A percentile compares a stretch with the other conserved stretches of the same genome.
phyloP scores from a whole-genome alignment of 108 stramenopile genomes.

The Fistulifera pelliculosa region DNA sequence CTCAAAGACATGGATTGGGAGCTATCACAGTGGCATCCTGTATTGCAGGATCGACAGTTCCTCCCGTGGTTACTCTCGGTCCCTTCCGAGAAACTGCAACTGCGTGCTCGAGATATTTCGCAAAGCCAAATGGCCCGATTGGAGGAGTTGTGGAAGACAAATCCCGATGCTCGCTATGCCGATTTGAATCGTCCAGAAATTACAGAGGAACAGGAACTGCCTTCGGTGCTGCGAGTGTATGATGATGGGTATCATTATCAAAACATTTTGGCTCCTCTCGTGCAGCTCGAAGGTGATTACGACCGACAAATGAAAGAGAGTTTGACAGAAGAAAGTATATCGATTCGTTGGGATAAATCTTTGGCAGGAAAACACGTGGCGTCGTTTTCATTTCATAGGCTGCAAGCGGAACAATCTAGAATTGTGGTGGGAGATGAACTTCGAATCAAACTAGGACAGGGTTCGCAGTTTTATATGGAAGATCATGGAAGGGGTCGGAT shows the following conservation, averaged over 20 bases:
- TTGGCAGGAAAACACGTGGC: slow-evolving; percentile 81
- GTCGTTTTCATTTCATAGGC: slow-evolving; percentile 69
- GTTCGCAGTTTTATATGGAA: slow-evolving; percentile 73
- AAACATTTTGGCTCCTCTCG: slow-evolving; percentile 93
- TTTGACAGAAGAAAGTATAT: slow-evolving; percentile 80
- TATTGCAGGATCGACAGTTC: slow-evolving; percentile 92
- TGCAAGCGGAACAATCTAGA: slow-evolving; percentile 62
- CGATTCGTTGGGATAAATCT: slow-evolving; percentile 89
- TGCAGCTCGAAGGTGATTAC: slow-evolving; percentile 97
- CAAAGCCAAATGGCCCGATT: slow-evolving; percentile 86
- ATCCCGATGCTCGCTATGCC: slow-evolving; percentile 84
- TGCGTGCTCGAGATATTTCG: slow-evolving; percentile 77
- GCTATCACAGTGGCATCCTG: slow-evolving; percentile 89
- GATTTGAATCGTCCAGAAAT: slow-evolving; percentile 83
- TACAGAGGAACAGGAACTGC: slow-evolving; percentile 77
- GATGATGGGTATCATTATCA: slow-evolving; percentile 99
- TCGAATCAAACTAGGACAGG: slow-evolving; percentile 73
- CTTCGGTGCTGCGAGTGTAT: slow-evolving; percentile 79
- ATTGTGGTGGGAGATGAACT: slow-evolving; percentile 94
- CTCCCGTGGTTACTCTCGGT: slow-evolving; percentile 85
- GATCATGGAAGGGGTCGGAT: slow-evolving; percentile 88
- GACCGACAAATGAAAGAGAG: slow-evolving; percentile 92
- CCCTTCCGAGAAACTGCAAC: slow-evolving; percentile 69
- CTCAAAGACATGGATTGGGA: slow-evolving; percentile 99
- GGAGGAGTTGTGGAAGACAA: slow-evolving; percentile 91